Percentiles rank a stretch among this genome's conserved stretches.
phyloP scores from a whole-genome alignment of 2,329 filamentous ascomycete genomes.

The Pyrenochaeta sp. region DNA sequence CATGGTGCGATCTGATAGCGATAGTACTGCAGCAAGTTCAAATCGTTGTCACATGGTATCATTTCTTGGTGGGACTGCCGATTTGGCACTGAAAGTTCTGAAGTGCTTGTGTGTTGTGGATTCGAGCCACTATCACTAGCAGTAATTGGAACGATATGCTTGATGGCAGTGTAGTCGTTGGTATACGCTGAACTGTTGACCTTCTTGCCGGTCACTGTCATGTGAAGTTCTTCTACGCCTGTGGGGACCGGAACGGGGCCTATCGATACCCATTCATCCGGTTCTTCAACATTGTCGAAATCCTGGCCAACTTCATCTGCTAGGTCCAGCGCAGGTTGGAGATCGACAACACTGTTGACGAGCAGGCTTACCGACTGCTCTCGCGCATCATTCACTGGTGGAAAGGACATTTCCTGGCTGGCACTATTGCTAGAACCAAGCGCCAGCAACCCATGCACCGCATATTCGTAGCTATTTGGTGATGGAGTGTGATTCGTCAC shows the following conservation, averaged over 20 bases:
- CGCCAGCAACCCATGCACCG: slow-evolving; percentile 29
- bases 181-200: neutral
- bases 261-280: neutral
- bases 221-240: neutral
- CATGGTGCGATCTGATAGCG: slow-evolving; percentile 63
- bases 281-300: too few relatives aligned
- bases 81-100: neutral
- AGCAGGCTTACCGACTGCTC: neutral
- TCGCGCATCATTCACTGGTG: neutral
- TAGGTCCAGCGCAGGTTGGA: neutral
- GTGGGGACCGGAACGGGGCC: neutral
- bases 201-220: neutral
- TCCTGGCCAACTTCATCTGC: neutral
- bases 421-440: slow-evolving; percentile 14
- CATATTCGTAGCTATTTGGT: slow-evolving; percentile 28
- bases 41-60: slow-evolving; percentile 10
- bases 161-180: neutral
- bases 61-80: too few relatives aligned
- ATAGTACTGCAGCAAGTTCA: slow-evolving; percentile 56
- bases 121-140: too few relatives aligned
- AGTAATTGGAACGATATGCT: neutral
- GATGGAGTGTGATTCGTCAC: slow-evolving; percentile 11
- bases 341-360: neutral
- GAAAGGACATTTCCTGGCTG: neutral
- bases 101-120: neutral